Base-by-base conservation (phyloP, 2,329 filamentous ascomycete species). In the Aspergillus quadrilineatus region DNA sequence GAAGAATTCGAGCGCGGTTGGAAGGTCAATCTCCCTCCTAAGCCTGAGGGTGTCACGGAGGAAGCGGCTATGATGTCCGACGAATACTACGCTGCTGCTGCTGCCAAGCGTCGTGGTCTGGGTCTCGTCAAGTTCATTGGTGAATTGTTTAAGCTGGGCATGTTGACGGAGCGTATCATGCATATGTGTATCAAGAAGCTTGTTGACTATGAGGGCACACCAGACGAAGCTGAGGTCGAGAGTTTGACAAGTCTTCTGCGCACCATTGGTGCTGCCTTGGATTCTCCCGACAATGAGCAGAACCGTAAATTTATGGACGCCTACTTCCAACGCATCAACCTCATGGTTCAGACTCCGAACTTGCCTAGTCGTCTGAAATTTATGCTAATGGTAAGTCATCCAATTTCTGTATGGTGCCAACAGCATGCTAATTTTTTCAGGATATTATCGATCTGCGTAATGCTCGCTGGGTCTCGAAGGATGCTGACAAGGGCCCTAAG, bases 131-230 rank as follows among this genome's bases (percentile, higher is more conserved):
- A 97, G 77, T 99, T 99, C 79, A 99, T 99, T 71, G 94, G 94
- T 80, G 94, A 99, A 78, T 85, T 99, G 45, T 99, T 96, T 85
- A 99, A 97, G 82, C 86, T 99, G 59, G 88, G 89, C 73, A 99
- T 99, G 94, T 84, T 99, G 75, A 99, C 94, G 60, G 90, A 97
- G 75, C 90, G 93, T 74, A 99, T 99, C 78, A 99, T 99, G 94
- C 93, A 99, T 80, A 91, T 97, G 77, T 99, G 94, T 83, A 92
- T 99, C 29, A 88, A 92, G 79, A 96, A 96, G 77, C 85, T 99
- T 62, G 90, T 99, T 64, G 93, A 99, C 77, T 97, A 95, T 76
- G 89, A 93, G 70, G 92, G 90, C 60, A 80, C 91, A 59, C 94
- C 94, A 44, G 94, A 99, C 67, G 94, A 99, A 78, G 90, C 93